A percentile compares a stretch with the other conserved stretches of the same genome.
These are phyloP conservation scores for Fraxinus americana DNA, from an alignment of 257 asterid genomes.

Conservation along the genomic window DNA sequence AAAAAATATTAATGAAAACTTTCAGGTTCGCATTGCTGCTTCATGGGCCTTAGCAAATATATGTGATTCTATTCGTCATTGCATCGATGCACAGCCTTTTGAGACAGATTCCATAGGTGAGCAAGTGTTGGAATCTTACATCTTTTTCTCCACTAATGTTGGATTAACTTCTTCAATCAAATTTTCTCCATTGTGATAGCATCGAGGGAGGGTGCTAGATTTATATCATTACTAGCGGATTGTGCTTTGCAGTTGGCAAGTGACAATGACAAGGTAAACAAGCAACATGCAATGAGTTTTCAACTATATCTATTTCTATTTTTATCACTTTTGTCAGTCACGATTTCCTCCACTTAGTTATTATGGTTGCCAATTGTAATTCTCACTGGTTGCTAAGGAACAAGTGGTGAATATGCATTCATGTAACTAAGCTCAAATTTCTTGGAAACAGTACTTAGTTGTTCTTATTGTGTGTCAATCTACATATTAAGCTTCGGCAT, in stretches of 20 bases:
- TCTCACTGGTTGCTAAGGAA: not conserved
- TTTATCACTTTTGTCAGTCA: not conserved
- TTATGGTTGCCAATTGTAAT: constrained; percentile 7
- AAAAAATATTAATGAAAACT: constrained; percentile 31
- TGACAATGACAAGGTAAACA: constrained; percentile 90
- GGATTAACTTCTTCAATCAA: constrained; percentile 31
- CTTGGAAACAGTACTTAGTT: not conserved
- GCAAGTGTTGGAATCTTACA: constrained; percentile 25
- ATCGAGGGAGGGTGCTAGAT: constrained; percentile 45
- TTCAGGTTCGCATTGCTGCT: constrained; percentile 92
- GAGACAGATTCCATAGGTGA: constrained; percentile 49
- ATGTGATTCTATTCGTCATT: constrained; percentile 77
- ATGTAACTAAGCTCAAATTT: not conserved
- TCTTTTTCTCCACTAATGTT: constrained; percentile 28
- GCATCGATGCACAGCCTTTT: constrained; percentile 49
- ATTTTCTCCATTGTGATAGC: constrained; percentile 44
- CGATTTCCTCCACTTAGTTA: not conserved
- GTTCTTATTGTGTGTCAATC: not conserved
- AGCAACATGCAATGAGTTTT: constrained; percentile 1
- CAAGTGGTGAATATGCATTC: not conserved
- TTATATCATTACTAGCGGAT: constrained; percentile 60
- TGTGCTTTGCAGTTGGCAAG: constrained; percentile 68
- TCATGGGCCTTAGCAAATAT: constrained; percentile 97
- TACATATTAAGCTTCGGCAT: not conserved
- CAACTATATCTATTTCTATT: constrained; percentile 1